Evolutionary conservation across 2,329 filamentous ascomycete species (phyloP).

Genomic region (Xylariaceae sp.): DNA sequence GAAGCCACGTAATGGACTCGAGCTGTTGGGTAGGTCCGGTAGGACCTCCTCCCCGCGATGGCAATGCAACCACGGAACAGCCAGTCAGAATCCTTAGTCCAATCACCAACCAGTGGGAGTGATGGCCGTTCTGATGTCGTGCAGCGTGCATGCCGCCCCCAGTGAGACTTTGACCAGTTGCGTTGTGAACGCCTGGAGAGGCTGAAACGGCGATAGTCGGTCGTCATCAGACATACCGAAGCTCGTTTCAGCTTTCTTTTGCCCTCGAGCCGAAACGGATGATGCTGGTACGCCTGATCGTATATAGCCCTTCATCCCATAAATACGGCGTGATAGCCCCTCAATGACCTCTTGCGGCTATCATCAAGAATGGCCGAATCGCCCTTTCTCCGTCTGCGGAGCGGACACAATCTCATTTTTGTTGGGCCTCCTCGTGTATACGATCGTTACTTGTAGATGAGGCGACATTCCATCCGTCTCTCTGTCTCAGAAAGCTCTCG

Average conservation of each 20-base stretch:
- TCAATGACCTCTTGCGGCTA: neutral
- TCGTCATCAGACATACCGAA: neutral
- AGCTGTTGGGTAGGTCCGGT: slow-evolving; percentile 1
- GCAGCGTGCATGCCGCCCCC: slow-evolving; percentile 1
- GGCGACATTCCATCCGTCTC: slow-evolving; percentile 46
- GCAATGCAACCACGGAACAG: slow-evolving; percentile 6
- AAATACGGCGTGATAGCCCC: neutral
- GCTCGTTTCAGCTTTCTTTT: neutral
- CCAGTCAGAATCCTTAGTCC: neutral
- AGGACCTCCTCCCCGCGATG: neutral
- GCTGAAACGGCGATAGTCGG: slow-evolving; percentile 3
- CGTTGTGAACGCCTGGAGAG: neutral
- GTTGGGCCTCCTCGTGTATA: too few relatives aligned
- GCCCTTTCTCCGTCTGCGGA: too few relatives aligned
- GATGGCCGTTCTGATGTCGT: slow-evolving; percentile 2
- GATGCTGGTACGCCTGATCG: neutral
- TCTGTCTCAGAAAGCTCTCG: slow-evolving; percentile 69
- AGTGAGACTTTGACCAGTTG: neutral
- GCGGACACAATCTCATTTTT: too few relatives aligned
- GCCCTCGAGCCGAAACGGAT: too few relatives aligned
- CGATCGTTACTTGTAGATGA: neutral
- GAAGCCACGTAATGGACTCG: slow-evolving; percentile 3
- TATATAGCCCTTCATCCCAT: neutral
- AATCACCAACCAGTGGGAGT: neutral
- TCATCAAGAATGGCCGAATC: neutral